Conservation (phyloP, 2,329 filamentous ascomycete genomes). For the Claviceps arundinis region DNA sequence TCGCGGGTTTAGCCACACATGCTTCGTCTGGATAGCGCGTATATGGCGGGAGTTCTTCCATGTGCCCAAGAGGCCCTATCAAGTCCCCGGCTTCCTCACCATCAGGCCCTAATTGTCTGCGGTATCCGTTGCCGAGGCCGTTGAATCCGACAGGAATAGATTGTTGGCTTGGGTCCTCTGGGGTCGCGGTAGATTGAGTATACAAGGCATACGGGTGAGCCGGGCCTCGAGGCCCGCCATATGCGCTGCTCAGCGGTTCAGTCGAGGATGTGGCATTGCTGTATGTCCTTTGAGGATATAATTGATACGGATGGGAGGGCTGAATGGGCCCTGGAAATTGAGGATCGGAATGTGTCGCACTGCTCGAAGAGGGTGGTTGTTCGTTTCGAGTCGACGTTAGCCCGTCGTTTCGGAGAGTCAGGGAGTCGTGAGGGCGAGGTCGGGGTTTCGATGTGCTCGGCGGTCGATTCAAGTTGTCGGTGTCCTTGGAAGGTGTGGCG, state of each 20-base stretch:
- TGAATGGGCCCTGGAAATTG: slow-evolving; percentile 58
- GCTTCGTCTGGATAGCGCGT: slow-evolving; percentile 73
- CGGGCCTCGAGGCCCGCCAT: slow-evolving; percentile 50
- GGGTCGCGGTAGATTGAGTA: slow-evolving; percentile 55
- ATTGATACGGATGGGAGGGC: slow-evolving; percentile 72
- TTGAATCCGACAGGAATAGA: slow-evolving; percentile 62
- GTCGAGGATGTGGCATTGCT: slow-evolving; percentile 65
- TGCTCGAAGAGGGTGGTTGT: slow-evolving; percentile 2
- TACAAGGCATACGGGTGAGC: slow-evolving; percentile 83
- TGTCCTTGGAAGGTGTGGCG: slow-evolving; percentile 13
- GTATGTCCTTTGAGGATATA: slow-evolving; percentile 63
- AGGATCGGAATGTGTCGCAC: slow-evolving; percentile 34
- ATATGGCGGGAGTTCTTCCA: slow-evolving; percentile 85
- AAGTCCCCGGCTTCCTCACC: slow-evolving; percentile 81
- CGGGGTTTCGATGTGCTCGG: slow-evolving; percentile 43
- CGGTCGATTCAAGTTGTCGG: slow-evolving; percentile 23
- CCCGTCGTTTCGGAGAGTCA: slow-evolving; percentile 40
- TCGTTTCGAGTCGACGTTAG: slow-evolving; percentile 13
- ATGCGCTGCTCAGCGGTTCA: slow-evolving; percentile 27
- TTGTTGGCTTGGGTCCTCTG: slow-evolving; percentile 33
- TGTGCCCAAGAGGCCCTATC: slow-evolving; percentile 76
- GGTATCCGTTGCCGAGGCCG: slow-evolving; percentile 52
- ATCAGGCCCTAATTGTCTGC: slow-evolving; percentile 59
- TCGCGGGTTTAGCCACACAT: slow-evolving; percentile 30
- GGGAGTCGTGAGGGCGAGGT: slow-evolving; percentile 32